Conservation (phyloP, 208 protist species). For the Crithidia expoeki region DNA sequence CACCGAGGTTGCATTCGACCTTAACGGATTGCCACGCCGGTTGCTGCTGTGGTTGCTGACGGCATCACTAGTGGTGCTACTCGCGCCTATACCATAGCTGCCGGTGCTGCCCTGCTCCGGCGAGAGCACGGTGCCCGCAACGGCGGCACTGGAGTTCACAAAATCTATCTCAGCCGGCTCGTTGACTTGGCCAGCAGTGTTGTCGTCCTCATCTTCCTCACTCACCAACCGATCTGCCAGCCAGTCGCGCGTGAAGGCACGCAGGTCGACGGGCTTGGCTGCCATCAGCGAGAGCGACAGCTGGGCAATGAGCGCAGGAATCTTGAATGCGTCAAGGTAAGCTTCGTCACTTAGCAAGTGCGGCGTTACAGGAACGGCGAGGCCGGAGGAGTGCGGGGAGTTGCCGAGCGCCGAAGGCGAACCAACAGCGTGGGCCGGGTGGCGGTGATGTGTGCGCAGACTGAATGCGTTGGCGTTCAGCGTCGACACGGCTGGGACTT, state of each 20-base stretch:
- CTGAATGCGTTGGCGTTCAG: not conserved
- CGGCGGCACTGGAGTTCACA: not conserved
- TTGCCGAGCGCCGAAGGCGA: not conserved
- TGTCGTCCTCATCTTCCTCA: conserved; percentile 30
- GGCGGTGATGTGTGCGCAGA: not conserved
- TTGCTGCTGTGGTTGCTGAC: conserved; percentile 17
- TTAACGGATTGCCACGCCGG: not conserved
- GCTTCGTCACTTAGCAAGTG: conserved; percentile 48
- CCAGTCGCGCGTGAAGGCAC: conserved; percentile 69
- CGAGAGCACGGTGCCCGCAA: not conserved
- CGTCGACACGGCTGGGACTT: not conserved
- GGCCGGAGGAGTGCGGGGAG: not conserved
- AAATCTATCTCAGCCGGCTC: not conserved
- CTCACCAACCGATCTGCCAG: conserved; percentile 39
- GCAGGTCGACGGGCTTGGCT: conserved; percentile 64
- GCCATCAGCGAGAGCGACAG: conserved; percentile 61
- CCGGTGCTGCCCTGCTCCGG: conserved; percentile 9
- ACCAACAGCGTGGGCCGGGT: not conserved
- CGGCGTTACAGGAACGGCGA: not conserved
- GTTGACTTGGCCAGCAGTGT: not conserved
- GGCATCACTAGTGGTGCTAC: conserved; percentile 17
- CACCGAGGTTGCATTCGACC: not conserved
- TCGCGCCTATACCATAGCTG: conserved; percentile 13
- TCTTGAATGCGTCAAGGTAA: conserved; percentile 60
- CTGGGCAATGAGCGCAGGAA: conserved; percentile 49